Base-by-base conservation (phyloP, 371 early-diverging fungal species). In the Quaeritorhiza haematococci region DNA sequence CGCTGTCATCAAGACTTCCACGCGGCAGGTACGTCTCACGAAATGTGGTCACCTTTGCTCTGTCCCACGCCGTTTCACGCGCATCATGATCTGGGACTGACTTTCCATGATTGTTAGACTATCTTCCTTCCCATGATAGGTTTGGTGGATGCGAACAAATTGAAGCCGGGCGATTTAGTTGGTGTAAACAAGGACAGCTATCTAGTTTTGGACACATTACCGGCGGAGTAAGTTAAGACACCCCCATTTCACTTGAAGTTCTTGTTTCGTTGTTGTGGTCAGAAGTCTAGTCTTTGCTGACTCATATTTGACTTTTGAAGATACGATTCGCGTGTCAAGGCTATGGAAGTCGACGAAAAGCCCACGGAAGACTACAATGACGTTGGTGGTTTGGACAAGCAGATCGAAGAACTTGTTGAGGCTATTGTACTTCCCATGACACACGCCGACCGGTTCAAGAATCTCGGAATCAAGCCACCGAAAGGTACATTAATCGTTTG, bases 301-400 rank as follows among this genome's bases (percentile, higher is more conserved):
- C n/a, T n/a, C n/a, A n/a, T n/a, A n/a, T n/a, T n/a, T n/a, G n/a
- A n/a, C n/a, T 38, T 19, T 19, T 49, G 4, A 48, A 86, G 86
- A 69, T 99, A 97, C 67, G 99, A 99, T 74, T 90, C 94, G 29
- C 88, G 99, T 49, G 99, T 99, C 46, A 98, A 99, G 73, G 98
- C 98, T 17, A 99, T 99, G 99, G 99, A 99, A 75, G 94, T 99
- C 19, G 99, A 99, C 68, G 99, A 98, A 70, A 99, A 98, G 73
- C 99, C 99, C 8, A 94, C 92, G 10, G 99, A 99, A 72, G 94
- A 94, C 58, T 99, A 99, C 71, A 94, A 87, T 66, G 99, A 99
- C 68, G 93, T 99, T 67, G 99, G 99, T 63, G 99, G 99, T 29
- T 75, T 98, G 56, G 96, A 96, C 65, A 96, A 95, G 75, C 99